Percentiles rank a stretch among this genome's conserved stretches.
Conservation (phyloP, 352 stramenopile genomes). For the Phytophthora agathidicida region DNA sequence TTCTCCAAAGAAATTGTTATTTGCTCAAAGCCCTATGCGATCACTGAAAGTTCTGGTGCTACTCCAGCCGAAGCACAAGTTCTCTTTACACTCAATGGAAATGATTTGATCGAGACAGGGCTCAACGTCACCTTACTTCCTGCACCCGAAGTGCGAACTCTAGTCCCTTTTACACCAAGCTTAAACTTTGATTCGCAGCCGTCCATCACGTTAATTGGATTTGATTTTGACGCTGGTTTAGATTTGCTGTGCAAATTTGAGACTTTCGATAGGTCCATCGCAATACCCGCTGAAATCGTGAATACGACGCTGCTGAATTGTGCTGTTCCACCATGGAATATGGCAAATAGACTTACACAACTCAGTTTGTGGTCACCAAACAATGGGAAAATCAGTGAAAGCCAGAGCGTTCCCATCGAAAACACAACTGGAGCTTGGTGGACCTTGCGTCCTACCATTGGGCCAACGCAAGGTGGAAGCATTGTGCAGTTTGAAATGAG, state of each 20-base stretch:
- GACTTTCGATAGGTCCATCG: constrained; percentile 15
- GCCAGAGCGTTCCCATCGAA: constrained; percentile 4
- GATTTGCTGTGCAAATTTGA: constrained; percentile 51
- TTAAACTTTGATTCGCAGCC: not conserved
- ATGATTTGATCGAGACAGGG: constrained; percentile 29
- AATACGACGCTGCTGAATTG: constrained; percentile 52
- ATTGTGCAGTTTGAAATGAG: constrained; percentile 9
- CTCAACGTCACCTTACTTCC: constrained; percentile 48
- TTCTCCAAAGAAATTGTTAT: constrained; percentile 26
- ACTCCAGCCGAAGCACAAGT: constrained; percentile 24
- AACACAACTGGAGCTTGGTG: constrained; percentile 16
- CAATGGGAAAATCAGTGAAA: constrained; percentile 20
- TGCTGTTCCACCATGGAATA: constrained; percentile 26
- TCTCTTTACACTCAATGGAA: constrained; percentile 21
- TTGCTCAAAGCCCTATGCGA: constrained; percentile 11
- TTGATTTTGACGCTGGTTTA: constrained; percentile 45
- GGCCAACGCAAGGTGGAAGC: constrained; percentile 13
- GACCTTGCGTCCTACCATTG: constrained; percentile 32
- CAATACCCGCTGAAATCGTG: constrained; percentile 28
- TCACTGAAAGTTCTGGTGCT: not conserved
- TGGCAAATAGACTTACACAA: constrained; percentile 6
- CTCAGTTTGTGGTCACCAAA: constrained; percentile 41
- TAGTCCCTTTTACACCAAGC: not conserved
- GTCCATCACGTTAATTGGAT: constrained; percentile 34
- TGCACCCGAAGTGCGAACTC: constrained; percentile 30